These are phyloP conservation scores for Aspergillus fructus DNA, from an alignment of 2,329 filamentous ascomycete genomes.

Conservation along the genomic window DNA sequence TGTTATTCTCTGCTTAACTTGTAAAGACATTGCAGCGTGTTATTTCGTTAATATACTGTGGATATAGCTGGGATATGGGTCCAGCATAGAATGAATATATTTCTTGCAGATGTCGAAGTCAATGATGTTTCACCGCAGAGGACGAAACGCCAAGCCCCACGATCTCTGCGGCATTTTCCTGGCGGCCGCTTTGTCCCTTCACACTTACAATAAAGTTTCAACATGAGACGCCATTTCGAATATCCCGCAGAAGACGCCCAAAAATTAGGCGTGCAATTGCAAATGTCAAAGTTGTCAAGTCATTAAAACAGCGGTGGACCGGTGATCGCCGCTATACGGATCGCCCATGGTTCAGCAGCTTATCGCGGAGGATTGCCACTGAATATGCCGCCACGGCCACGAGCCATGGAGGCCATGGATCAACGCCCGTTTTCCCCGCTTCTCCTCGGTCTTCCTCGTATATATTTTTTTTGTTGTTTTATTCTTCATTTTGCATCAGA, in stretches of 20 bases:
- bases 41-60: conserved; percentile 3
- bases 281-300: neutral
- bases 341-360: conserved; percentile 13
- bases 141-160: neutral
- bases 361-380: conserved; percentile 17
- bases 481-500: too few relatives aligned
- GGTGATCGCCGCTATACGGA: conserved; percentile 25
- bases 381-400: neutral
- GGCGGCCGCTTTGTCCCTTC: neutral
- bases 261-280: conserved; percentile 8
- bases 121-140: neutral
- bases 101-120: neutral
- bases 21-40: conserved; percentile 12
- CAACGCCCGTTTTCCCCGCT: conserved; percentile 1
- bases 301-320: conserved; percentile 16
- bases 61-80: conserved; percentile 1
- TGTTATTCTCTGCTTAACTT: conserved; percentile 1
- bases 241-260: neutral
- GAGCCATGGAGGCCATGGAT: neutral
- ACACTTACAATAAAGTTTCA: neutral
- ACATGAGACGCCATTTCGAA: neutral
- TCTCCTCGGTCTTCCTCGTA: neutral
- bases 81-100: neutral
- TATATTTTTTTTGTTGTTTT: neutral
- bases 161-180: neutral